Conservation (phyloP, 1,284 basidiomycete species). For the Malassezia arunalokei region DNA sequence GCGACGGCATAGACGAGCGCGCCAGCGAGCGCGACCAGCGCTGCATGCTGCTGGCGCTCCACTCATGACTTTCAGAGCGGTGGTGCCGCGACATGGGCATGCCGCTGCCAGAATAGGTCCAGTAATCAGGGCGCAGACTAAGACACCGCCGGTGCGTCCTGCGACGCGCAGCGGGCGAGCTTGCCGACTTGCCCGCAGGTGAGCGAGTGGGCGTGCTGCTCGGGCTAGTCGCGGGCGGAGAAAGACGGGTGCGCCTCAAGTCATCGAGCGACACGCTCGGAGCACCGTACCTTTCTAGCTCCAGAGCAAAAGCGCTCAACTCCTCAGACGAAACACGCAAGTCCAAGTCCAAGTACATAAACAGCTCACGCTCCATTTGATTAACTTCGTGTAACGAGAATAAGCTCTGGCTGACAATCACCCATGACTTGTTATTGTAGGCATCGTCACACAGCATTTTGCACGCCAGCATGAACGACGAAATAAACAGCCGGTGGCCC, state of each 20-base stretch:
- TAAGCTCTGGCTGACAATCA: constrained; percentile 44
- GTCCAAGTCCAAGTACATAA: constrained; percentile 43
- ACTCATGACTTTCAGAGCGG: constrained; percentile 11
- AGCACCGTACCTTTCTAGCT: constrained; percentile 22
- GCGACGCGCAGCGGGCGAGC: background rate
- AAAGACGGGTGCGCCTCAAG: constrained; percentile 2
- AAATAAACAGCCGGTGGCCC: constrained; percentile 46
- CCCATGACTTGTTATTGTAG: constrained; percentile 46
- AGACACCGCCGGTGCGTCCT: constrained; percentile 11
- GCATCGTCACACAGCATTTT: constrained; percentile 46
- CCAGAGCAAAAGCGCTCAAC: constrained; percentile 30
- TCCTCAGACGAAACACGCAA: constrained; percentile 37
- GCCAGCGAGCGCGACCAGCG: background rate
- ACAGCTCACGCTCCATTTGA: constrained; percentile 46
- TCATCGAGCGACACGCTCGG: constrained; percentile 12
- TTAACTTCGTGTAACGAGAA: constrained; percentile 44
- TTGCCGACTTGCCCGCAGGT: background rate
- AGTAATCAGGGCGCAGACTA: constrained; percentile 13
- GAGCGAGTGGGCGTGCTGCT: background rate
- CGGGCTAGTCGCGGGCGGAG: background rate
- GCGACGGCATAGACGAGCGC: constrained; percentile 12
- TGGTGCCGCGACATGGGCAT: constrained; percentile 1
- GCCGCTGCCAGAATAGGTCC: background rate
- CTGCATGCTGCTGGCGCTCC: constrained; percentile 1
- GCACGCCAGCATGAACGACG: constrained; percentile 45